Conservation (phyloP, 345 rosid genomes). For the Dipteronia sinensis region DNA sequence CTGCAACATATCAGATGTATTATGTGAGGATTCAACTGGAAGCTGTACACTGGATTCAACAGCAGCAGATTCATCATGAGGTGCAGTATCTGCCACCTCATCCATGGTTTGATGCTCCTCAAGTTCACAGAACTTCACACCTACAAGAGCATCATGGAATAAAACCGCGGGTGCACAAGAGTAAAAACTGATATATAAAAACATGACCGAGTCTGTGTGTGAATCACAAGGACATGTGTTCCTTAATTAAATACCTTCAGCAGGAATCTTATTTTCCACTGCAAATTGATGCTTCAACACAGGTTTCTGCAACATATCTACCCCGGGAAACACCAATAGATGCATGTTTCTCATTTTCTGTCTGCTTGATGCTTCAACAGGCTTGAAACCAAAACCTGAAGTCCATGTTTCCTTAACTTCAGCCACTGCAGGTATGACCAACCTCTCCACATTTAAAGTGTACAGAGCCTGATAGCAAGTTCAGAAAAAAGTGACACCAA, state of each 20-base stretch:
- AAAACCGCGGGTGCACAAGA: conserved; percentile 7
- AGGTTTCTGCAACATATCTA: conserved; percentile 81
- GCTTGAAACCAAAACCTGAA: conserved; percentile 77
- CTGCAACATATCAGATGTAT: conserved; percentile 64
- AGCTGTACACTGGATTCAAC: conserved; percentile 28
- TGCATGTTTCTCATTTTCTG: conserved; percentile 60
- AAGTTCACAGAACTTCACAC: conserved; percentile 23
- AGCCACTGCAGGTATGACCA: conserved; percentile 92
- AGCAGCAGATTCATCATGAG: conserved; percentile 32
- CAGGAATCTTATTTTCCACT: conserved; percentile 25
- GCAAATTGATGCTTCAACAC: conserved; percentile 34
- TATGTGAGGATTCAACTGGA: conserved; percentile 29
- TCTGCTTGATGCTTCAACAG: conserved; percentile 46
- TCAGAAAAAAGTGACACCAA: conserved; percentile 9
- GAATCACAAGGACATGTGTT: background rate
- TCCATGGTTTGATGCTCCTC: conserved; percentile 25
- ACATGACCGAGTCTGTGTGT: background rate
- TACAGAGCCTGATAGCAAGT: conserved; percentile 58
- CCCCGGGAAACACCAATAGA: conserved; percentile 85
- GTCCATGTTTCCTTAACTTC: conserved; percentile 90
- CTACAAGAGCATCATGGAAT: conserved; percentile 28
- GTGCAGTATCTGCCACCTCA: conserved; percentile 17
- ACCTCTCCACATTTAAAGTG: conserved; percentile 68
- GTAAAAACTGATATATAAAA: background rate
- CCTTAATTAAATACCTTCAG: conserved; percentile 40